Percentiles rank a stretch among this genome's conserved stretches.
These are phyloP conservation scores for Rubia occidens DNA, from an alignment of 305 asterid species.

Conservation along the genomic window DNA sequence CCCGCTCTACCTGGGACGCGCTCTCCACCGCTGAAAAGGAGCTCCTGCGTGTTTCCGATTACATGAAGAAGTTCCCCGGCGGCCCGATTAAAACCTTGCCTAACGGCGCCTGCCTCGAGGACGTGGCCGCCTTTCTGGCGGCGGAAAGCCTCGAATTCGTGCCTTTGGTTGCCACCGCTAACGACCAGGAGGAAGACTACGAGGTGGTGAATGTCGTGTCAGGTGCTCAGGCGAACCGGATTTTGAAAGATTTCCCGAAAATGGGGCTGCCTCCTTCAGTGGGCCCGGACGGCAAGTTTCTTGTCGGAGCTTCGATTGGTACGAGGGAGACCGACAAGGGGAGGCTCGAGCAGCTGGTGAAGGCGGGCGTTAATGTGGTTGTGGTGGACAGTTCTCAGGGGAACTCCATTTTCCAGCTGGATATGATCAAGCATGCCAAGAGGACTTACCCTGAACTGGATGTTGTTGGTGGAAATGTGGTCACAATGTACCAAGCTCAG, in stretches of 20 bases:
- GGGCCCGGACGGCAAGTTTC: constrained; percentile 55
- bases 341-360: constrained; percentile 77
- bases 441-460: constrained; percentile 59
- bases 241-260: constrained; percentile 55
- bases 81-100: constrained; percentile 37
- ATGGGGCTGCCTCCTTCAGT: constrained; percentile 74
- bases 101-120: constrained; percentile 51
- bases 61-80: constrained; percentile 35
- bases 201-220: constrained; percentile 57
- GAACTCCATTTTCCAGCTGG: constrained; percentile 72
- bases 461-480: constrained; percentile 88
- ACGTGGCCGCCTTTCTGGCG: constrained; percentile 66
- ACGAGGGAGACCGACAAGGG: constrained; percentile 81
- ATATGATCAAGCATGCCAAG: constrained; percentile 79
- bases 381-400: constrained; percentile 92
- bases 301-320: constrained; percentile 87
- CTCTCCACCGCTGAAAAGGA: constrained; percentile 21
- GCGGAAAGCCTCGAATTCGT: constrained; percentile 44
- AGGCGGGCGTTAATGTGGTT: constrained; percentile 71
- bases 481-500: constrained; percentile 69
- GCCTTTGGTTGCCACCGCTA: constrained; percentile 33
- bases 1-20: constrained; percentile 51
- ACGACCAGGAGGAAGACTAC: constrained; percentile 21
- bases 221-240: constrained; percentile 42
- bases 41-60: constrained; percentile 20